phyloP scores from a whole-genome alignment of 2,329 filamentous ascomycete species.

The Apiospora marii region DNA sequence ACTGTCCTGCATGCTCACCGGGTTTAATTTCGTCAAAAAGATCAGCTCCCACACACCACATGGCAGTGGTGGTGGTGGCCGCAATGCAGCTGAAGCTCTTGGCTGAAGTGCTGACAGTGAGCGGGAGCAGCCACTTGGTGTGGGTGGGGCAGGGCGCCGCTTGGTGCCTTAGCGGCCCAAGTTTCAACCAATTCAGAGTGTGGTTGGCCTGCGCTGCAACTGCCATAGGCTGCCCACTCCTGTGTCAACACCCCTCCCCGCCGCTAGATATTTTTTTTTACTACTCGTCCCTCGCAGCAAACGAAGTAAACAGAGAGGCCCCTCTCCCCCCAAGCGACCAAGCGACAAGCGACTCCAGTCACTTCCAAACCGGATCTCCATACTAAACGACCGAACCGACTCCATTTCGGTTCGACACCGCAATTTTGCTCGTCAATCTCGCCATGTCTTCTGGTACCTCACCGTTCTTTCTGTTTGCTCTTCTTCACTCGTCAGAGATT shows the following conservation, averaged over 20 bases:
- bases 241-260: conserved; percentile 7
- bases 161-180: conserved; percentile 7
- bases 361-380: neutral
- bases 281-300: neutral
- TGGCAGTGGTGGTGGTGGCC: neutral
- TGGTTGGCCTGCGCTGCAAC: neutral
- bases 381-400: conserved; percentile 10
- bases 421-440: conserved; percentile 10
- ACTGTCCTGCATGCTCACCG: neutral
- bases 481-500: neutral
- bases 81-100: neutral
- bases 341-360: neutral
- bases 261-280: conserved; percentile 17
- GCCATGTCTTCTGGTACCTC: neutral
- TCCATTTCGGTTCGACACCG: conserved; percentile 18
- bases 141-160: neutral
- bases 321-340: neutral
- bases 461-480: conserved; percentile 18
- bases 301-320: neutral
- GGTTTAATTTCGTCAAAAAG: too few species aligned
- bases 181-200: neutral
- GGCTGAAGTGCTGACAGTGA: neutral
- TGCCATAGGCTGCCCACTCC: neutral
- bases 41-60: neutral
- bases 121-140: conserved; percentile 12